These are phyloP conservation scores for Tetrapisispora arboricola DNA, from an alignment of 805 yeast species.

Conservation along the genomic window DNA sequence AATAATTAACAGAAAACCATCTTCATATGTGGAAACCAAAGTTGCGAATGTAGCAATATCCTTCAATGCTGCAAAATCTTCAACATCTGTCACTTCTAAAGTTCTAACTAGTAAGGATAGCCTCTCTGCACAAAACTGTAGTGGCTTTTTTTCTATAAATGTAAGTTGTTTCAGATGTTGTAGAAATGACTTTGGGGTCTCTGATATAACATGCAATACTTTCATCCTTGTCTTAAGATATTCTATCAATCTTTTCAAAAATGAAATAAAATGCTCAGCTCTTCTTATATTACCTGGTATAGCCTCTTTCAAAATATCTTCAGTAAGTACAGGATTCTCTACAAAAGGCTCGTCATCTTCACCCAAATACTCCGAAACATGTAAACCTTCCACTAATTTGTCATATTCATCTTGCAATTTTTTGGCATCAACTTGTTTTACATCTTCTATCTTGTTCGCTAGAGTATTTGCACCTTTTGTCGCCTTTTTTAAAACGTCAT, in stretches of 20 bases:
- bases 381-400: conserved; percentile 77
- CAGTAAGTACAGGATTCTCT: conserved; percentile 79
- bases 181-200: conserved; percentile 86
- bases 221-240: conserved; percentile 96
- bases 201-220: conserved; percentile 94
- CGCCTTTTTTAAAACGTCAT: conserved; percentile 78
- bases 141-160: conserved; percentile 84
- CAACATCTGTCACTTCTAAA: conserved; percentile 75
- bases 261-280: conserved; percentile 94
- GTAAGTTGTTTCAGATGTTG: conserved; percentile 91
- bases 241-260: conserved; percentile 84
- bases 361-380: conserved; percentile 63
- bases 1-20: conserved; percentile 80
- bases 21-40: conserved; percentile 85
- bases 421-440: conserved; percentile 71
- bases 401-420: conserved; percentile 86
- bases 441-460: conserved; percentile 73
- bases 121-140: conserved; percentile 86
- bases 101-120: conserved; percentile 82
- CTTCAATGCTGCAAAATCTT: conserved; percentile 84
- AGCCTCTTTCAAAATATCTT: conserved; percentile 81
- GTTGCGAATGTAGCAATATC: conserved; percentile 98
- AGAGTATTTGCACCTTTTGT: conserved; percentile 76
- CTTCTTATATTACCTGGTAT: conserved; percentile 95
- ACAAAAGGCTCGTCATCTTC: conserved; percentile 49